A percentile compares a stretch with the other conserved stretches of the same genome.
Conservation (phyloP, 805 yeast species). For the Myxozyma kluyveri region DNA sequence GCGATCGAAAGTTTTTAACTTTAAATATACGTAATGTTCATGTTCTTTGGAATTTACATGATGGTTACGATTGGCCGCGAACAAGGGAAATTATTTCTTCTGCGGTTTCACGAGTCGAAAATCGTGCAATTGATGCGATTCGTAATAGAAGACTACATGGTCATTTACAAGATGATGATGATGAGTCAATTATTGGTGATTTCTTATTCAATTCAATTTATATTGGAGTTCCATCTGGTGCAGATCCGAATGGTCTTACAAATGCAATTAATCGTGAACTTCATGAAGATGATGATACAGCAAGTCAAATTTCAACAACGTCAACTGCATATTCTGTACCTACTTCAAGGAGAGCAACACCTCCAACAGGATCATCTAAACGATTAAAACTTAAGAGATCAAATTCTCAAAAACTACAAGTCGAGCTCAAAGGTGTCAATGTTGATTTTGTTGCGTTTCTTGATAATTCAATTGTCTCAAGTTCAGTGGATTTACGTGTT, state of each 20-base stretch:
- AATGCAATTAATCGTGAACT: conserved; percentile 54
- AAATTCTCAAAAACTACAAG: conserved; percentile 52
- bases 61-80: conserved; percentile 89
- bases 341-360: not conserved
- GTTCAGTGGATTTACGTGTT: conserved; percentile 47
- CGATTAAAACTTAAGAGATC: conserved; percentile 63
- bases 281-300: conserved; percentile 39
- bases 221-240: conserved; percentile 54
- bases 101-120: conserved; percentile 64
- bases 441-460: conserved; percentile 47
- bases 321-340: conserved; percentile 14
- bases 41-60: conserved; percentile 52
- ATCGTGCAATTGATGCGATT: conserved; percentile 42
- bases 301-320: conserved; percentile 23
- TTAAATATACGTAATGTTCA: conserved; percentile 27
- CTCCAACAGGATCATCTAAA: conserved; percentile 35
- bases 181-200: conserved; percentile 50
- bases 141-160: conserved; percentile 16
- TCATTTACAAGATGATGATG: conserved; percentile 18
- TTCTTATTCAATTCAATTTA: conserved; percentile 77
- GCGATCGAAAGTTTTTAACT: conserved; percentile 6
- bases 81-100: conserved; percentile 65
- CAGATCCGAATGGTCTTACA: conserved; percentile 41
- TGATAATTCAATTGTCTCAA: conserved; percentile 40
- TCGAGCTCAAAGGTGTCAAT: conserved; percentile 56